Conservation (phyloP, 169 alveolate genomes). For the Plasmodium gonderi region DNA sequence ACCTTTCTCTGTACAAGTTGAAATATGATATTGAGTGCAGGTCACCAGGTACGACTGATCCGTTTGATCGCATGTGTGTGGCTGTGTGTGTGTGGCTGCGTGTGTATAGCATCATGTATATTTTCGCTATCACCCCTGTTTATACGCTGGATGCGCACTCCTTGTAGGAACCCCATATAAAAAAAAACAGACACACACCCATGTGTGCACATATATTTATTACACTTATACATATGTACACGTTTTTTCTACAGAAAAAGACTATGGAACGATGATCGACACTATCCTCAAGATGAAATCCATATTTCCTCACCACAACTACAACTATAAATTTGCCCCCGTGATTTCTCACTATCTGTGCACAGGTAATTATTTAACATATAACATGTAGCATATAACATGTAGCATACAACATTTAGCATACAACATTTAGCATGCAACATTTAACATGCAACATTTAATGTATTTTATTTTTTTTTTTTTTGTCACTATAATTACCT, state of each 20-base stretch:
- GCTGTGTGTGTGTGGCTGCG: too few relatives aligned
- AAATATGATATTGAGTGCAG: constrained; percentile 58
- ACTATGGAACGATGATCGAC: constrained; percentile 10
- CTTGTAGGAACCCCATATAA: neutral
- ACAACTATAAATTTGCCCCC: constrained; percentile 50
- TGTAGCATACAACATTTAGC: too few relatives aligned
- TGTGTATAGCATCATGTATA: too few relatives aligned
- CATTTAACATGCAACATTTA: too few relatives aligned
- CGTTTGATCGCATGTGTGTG: too few relatives aligned
- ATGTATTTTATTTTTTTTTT: neutral
- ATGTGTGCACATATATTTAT: neutral
- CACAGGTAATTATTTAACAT: constrained; percentile 16
- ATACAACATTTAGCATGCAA: too few relatives aligned
- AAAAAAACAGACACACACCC: neutral
- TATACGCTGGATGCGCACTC: too few relatives aligned
- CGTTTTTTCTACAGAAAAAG: constrained; percentile 23
- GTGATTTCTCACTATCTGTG: constrained; percentile 40
- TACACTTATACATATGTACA: too few relatives aligned
- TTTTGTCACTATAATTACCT: neutral
- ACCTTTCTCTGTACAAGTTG: constrained; percentile 11
- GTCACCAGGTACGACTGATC: neutral
- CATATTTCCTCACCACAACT: constrained; percentile 59
- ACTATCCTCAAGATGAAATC: constrained; percentile 34
- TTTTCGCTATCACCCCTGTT: too few relatives aligned
- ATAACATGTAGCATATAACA: neutral